Conservation (phyloP, 2,329 filamentous ascomycete species). For the Corniculantispora saksenae region DNA sequence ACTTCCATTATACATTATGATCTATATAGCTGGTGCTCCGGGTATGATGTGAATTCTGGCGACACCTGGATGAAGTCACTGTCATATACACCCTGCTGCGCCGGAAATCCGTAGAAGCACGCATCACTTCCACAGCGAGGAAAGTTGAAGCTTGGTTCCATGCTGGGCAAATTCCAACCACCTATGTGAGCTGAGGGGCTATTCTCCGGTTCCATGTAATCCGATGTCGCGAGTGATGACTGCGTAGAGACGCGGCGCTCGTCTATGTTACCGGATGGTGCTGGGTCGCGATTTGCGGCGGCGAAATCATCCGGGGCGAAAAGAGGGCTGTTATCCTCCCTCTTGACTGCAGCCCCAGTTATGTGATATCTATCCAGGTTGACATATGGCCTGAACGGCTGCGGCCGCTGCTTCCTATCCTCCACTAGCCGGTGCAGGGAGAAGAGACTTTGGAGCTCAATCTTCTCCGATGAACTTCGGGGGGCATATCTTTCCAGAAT, state of each 20-base stretch:
- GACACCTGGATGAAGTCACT: background rate
- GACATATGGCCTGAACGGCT: background rate
- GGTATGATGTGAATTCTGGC: background rate
- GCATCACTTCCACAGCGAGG: background rate
- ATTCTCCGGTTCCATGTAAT: background rate
- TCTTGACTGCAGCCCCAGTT: too few relatives aligned
- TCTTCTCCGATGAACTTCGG: background rate
- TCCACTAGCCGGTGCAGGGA: background rate
- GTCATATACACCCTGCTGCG: conserved; percentile 1
- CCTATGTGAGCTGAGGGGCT: too few relatives aligned
- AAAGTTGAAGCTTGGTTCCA: background rate
- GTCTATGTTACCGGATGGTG: background rate
- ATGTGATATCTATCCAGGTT: background rate
- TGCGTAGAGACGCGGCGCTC: conserved; percentile 8
- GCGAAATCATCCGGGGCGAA: background rate
- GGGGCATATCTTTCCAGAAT: background rate
- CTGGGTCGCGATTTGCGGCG: background rate
- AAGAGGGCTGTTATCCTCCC: background rate
- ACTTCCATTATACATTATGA: conserved; percentile 8
- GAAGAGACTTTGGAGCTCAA: conserved; percentile 3
- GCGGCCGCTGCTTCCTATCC: background rate
- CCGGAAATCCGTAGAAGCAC: background rate
- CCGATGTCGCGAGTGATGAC: background rate
- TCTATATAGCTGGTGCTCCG: background rate
- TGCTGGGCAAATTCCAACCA: too few relatives aligned